Percentiles rank a stretch among this genome's conserved stretches.
Evolutionary conservation across 371 early-diverging fungal genomes (phyloP).

Genomic region (Mortierella sp.): DNA sequence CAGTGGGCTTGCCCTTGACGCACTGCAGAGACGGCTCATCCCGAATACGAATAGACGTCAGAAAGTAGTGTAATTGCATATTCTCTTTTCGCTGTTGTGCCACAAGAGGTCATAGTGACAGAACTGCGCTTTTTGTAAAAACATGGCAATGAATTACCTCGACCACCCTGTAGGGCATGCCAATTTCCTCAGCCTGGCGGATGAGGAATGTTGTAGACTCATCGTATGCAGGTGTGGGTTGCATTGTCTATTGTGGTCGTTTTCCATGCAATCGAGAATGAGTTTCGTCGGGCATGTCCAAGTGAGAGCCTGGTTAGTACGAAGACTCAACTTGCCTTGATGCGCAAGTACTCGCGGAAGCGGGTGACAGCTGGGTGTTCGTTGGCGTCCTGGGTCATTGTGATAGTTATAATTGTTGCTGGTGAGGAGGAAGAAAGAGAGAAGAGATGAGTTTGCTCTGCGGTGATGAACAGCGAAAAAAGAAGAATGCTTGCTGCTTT

Average conservation of each 20-base stretch:
- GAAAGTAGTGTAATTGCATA: neutral
- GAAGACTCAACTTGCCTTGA: conserved; percentile 56
- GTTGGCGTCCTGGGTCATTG: conserved; percentile 29
- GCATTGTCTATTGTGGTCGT: conserved; percentile 63
- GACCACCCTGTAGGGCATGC: conserved; percentile 61
- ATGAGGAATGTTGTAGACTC: conserved; percentile 66
- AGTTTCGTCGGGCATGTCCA: too few species aligned
- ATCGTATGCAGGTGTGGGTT: conserved; percentile 83
- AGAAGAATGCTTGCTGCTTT: too few species aligned
- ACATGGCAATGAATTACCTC: conserved; percentile 53
- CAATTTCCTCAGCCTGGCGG: conserved; percentile 73
- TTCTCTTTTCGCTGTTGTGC: too few species aligned
- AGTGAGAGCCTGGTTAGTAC: too few species aligned
- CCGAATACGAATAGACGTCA: neutral
- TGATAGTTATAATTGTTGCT: neutral
- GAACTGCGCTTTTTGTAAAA: too few species aligned
- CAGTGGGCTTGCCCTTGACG: conserved; percentile 72
- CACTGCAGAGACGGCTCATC: conserved; percentile 8
- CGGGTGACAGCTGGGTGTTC: conserved; percentile 66
- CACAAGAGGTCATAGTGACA: too few species aligned
- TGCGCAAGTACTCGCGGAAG: conserved; percentile 81
- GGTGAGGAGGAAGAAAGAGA: neutral
- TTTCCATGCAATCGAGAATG: too few species aligned
- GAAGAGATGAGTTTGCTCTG: neutral
- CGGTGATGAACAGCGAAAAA: neutral